Conservation (phyloP, 345 rosid species). For the Populus ilicifolia region DNA sequence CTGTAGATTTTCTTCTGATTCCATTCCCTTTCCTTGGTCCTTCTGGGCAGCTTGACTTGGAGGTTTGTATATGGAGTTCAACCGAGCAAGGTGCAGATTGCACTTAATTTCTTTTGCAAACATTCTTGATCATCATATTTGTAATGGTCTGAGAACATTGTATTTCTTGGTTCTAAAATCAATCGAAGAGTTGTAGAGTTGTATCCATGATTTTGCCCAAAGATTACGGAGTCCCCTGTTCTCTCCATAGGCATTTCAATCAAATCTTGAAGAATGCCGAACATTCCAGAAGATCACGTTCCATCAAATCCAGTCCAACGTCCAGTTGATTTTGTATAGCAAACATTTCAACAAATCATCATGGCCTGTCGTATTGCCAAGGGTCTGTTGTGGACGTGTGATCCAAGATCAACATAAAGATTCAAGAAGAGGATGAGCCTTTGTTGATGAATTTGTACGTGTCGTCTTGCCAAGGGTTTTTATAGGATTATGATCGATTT, state of each 20-base stretch:
- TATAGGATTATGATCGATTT: too few relatives aligned
- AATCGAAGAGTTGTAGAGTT: not conserved
- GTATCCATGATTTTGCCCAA: not conserved
- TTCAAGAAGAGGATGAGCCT: too few relatives aligned
- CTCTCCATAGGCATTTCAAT: not conserved
- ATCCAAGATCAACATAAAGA: too few relatives aligned
- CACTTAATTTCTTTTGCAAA: not conserved
- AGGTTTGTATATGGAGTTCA: constrained; percentile 41
- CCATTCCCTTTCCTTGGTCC: constrained; percentile 29
- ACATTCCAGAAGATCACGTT: not conserved
- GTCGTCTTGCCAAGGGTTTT: too few relatives aligned
- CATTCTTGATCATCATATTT: not conserved
- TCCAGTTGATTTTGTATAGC: not conserved
- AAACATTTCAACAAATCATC: not conserved
- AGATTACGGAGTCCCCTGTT: not conserved
- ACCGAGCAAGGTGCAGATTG: constrained; percentile 26
- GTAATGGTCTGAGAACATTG: not conserved
- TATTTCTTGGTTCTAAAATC: too few relatives aligned
- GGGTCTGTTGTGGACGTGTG: too few relatives aligned
- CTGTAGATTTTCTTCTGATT: constrained; percentile 28
- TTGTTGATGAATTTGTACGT: too few relatives aligned
- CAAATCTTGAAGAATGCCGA: too few relatives aligned
- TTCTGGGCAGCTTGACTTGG: constrained; percentile 35
- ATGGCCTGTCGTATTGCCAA: too few relatives aligned
- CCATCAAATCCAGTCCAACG: not conserved